phyloP scores from a whole-genome alignment of 176 grass and related monocot genomes.

The Oryza punctata region DNA sequence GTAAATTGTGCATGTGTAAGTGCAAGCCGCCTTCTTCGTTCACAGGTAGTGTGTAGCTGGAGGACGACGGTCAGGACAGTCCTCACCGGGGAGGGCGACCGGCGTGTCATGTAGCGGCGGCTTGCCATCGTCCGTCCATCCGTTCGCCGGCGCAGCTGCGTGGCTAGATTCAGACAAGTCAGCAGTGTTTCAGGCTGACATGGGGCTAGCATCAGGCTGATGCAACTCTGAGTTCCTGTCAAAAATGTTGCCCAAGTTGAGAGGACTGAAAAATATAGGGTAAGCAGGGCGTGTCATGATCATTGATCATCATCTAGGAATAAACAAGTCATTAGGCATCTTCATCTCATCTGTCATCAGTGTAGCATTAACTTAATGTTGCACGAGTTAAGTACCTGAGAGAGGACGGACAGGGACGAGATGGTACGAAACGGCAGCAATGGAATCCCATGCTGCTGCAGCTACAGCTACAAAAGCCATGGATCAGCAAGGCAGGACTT shows the following conservation, averaged over 20 bases:
- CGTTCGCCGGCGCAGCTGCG: neutral
- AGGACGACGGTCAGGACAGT: neutral
- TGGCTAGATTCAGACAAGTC: neutral
- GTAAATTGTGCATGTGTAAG: neutral
- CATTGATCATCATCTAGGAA: neutral
- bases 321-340: neutral
- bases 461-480: neutral
- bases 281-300: neutral
- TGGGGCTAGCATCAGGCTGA: constrained; percentile 33
- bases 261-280: neutral
- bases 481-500: neutral
- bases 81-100: neutral
- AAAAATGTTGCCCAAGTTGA: neutral
- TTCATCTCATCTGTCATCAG: neutral
- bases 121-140: neutral
- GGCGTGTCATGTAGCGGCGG: neutral
- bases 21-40: neutral
- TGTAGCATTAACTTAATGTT: neutral
- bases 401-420: neutral
- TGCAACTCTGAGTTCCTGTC: neutral
- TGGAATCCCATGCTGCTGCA: neutral
- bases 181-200: constrained; percentile 9
- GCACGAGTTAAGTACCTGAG: neutral
- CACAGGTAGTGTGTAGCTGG: neutral
- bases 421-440: neutral